Base-by-base conservation (phyloP, 2,329 filamentous ascomycete species). In the Diaporthe destruens region DNA sequence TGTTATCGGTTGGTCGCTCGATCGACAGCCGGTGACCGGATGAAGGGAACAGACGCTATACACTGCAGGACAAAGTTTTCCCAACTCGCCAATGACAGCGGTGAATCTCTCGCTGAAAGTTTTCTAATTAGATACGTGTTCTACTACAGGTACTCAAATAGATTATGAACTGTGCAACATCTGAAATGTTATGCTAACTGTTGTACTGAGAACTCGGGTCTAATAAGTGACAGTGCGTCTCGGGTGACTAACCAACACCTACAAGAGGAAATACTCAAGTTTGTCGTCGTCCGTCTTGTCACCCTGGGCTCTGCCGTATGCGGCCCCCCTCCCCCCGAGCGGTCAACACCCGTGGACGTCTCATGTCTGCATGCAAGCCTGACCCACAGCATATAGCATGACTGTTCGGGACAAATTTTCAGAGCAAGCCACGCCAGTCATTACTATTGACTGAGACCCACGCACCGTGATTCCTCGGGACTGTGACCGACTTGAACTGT, bases 301-400 rank as follows among this genome's bases (percentile, higher is more conserved):
- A 18, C 36, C 20, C 7, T 51, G 25, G 12, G 36, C 20, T n/a
- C 4, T 18, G n/a, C 11, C 32, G 14, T 34, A 29, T 44, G 51
- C 4, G 29, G 12, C 11, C 36, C 12, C 29, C 51, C 32, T 6
- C 29, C 29, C 29, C 29, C 29, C 29, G 20, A 7, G 7, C 8
- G 9, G 20, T 25, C 61, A 25, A 42, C 23, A 6, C 36, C 29
- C 29, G 29, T 29, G 29, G 29, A 42, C 29, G 32, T 66, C 29
- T 39, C 61, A 66, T n/a, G 2, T 39, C 61, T 8, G 44, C 61
- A 34, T 12, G 44, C 29, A 8, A 65, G 3, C 25, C 44, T 51
- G 61, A 66, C 61, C 61, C 61, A 53, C 61, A 66, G 47, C 39
- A 66, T 47, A 34, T 66, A 66, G 61, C 61, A 53, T 66, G 61